These are phyloP conservation scores for Lodderomyces theae DNA, from an alignment of 1,139 yeast genomes.

Conservation along the genomic window DNA sequence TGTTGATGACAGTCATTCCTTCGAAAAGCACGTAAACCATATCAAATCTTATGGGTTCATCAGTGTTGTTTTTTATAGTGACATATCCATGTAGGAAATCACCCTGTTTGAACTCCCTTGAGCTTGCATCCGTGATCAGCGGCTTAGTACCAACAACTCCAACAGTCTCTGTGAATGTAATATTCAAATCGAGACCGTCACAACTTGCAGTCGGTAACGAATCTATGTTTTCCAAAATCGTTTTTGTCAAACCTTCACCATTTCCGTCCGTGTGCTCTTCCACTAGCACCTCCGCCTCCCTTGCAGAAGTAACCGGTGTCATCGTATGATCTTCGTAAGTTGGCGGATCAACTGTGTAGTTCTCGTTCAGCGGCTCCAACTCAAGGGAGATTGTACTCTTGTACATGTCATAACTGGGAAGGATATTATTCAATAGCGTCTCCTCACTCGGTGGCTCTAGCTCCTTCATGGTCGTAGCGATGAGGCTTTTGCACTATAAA, in stretches of 20 bases:
- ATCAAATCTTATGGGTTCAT: constrained; percentile 34
- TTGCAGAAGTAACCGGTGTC: constrained; percentile 29
- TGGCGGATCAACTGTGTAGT: constrained; percentile 44
- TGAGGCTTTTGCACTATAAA: constrained; percentile 3
- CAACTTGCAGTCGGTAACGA: constrained; percentile 30
- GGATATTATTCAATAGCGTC: constrained; percentile 37
- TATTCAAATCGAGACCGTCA: constrained; percentile 29
- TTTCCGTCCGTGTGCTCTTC: constrained; percentile 17
- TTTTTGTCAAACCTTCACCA: constrained; percentile 41
- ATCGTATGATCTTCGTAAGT: constrained; percentile 22
- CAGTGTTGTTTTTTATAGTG: constrained; percentile 31
- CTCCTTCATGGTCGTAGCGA: not conserved
- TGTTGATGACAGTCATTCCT: constrained; percentile 29
- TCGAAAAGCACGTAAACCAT: constrained; percentile 44
- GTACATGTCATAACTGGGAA: constrained; percentile 49
- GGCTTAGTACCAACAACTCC: constrained; percentile 44
- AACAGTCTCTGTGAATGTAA: constrained; percentile 39
- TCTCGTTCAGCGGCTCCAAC: constrained; percentile 39
- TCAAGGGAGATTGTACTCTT: constrained; percentile 42
- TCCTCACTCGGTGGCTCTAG: constrained; percentile 21
- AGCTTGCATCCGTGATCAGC: constrained; percentile 27
- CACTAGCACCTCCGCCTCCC: constrained; percentile 8
- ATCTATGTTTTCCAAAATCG: constrained; percentile 45
- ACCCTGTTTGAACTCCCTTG: constrained; percentile 36
- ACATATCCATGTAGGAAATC: constrained; percentile 42